Evolutionary conservation across 768 basidiomycete genomes (phyloP).

Genomic region (Gymnopilus dilepis): DNA sequence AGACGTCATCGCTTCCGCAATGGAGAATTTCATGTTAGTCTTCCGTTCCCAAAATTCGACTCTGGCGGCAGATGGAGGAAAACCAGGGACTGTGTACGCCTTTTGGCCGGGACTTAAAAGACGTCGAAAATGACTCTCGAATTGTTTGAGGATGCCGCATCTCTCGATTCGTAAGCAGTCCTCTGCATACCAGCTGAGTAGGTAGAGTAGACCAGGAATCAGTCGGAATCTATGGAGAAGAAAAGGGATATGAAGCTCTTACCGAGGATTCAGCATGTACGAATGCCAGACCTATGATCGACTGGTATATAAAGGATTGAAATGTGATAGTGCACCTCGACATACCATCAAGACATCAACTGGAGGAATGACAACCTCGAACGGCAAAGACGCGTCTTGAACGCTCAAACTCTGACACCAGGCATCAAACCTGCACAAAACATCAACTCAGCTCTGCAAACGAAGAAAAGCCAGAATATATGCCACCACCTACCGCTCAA

Average conservation of each 20-base stretch:
- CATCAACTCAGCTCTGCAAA: not conserved
- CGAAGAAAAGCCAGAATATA: not conserved
- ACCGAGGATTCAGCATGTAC: constrained; percentile 39
- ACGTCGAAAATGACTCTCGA: constrained; percentile 24
- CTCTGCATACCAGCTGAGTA: constrained; percentile 38
- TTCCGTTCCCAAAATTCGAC: constrained; percentile 23
- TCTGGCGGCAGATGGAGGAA: constrained; percentile 18
- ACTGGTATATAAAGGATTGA: not conserved
- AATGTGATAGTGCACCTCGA: not conserved
- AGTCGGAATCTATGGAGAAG: no score
- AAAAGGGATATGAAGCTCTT: not conserved
- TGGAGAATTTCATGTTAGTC: constrained; percentile 22
- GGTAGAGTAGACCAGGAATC: not conserved
- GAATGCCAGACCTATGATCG: constrained; percentile 39
- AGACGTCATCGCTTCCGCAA: constrained; percentile 19
- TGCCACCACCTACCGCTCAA: constrained; percentile 34
- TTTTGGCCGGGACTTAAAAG: constrained; percentile 17
- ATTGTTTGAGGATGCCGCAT: constrained; percentile 26
- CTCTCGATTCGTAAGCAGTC: constrained; percentile 32
- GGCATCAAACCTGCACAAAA: constrained; percentile 33
- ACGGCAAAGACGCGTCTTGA: constrained; percentile 11
- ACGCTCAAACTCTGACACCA: constrained; percentile 28
- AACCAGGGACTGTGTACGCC: constrained; percentile 14
- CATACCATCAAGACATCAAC: constrained; percentile 43
- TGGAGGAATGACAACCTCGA: constrained; percentile 36